These are phyloP conservation scores for Pecoramyces ruminantium DNA, from an alignment of 192 early-diverging fungal species.

Conservation along the genomic window DNA sequence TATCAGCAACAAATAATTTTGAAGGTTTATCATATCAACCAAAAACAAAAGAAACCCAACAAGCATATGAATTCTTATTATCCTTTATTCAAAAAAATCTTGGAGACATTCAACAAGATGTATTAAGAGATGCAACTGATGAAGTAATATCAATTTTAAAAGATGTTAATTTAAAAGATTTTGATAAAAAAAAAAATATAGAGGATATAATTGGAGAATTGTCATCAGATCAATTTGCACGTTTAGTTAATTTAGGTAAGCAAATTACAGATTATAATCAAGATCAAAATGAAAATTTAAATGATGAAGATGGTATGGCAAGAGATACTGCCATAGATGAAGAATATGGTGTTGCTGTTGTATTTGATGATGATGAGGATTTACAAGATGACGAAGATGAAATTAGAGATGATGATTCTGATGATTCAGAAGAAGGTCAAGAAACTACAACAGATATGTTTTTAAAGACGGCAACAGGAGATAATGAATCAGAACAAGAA, in stretches of 20 bases:
- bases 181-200: slow-evolving; percentile 72
- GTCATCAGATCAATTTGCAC: slow-evolving; percentile 66
- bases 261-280: slow-evolving; percentile 79
- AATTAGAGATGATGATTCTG: slow-evolving; percentile 4
- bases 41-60: slow-evolving; percentile 72
- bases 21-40: slow-evolving; percentile 63
- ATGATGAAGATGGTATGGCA: slow-evolving; percentile 36
- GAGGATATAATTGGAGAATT: slow-evolving; percentile 57
- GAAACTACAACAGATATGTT: slow-evolving; percentile 3
- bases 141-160: slow-evolving; percentile 68
- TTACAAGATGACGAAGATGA: slow-evolving; percentile 53
- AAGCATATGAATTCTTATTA: slow-evolving; percentile 76
- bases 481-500: slow-evolving; percentile 6
- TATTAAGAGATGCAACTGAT: slow-evolving; percentile 75
- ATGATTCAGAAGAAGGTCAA: slow-evolving; percentile 11
- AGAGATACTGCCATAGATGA: slow-evolving; percentile 44
- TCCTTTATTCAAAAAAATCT: slow-evolving; percentile 63
- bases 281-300: slow-evolving; percentile 27
- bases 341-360: slow-evolving; percentile 81
- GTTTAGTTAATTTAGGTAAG: slow-evolving; percentile 78
- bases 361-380: slow-evolving; percentile 91
- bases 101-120: slow-evolving; percentile 81
- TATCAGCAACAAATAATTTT: slow-evolving; percentile 1
- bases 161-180: slow-evolving; percentile 65
- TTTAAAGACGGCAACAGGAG: slow-evolving; percentile 1